Conservation (phyloP, 805 yeast genomes). For the Debaryomyces prosopidis region DNA sequence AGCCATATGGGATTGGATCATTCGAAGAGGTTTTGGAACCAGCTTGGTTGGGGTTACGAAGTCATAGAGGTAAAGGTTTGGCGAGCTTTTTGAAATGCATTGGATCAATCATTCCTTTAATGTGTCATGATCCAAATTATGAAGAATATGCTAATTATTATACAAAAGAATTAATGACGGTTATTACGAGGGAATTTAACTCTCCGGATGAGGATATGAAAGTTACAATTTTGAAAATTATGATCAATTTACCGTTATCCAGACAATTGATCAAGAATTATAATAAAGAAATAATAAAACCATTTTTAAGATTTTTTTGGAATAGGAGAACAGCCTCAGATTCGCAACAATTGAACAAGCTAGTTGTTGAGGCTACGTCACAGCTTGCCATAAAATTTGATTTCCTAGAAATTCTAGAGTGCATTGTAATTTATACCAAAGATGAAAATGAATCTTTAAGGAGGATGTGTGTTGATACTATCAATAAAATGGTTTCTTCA, state of each 20-base stretch:
- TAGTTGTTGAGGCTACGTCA: slow-evolving; percentile 73
- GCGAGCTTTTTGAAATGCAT: slow-evolving; percentile 77
- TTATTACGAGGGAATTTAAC: slow-evolving; percentile 68
- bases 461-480: slow-evolving; percentile 73
- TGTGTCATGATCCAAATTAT: slow-evolving; percentile 54
- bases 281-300: slow-evolving; percentile 52
- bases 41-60: slow-evolving; percentile 75
- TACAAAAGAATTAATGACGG: slow-evolving; percentile 68
- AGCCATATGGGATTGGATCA: slow-evolving; percentile 88
- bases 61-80: slow-evolving; percentile 74
- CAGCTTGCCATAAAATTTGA: slow-evolving; percentile 70
- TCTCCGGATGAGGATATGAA: slow-evolving; percentile 90
- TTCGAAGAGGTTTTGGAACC: slow-evolving; percentile 76
- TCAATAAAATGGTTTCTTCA: slow-evolving; percentile 52
- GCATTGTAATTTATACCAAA: slow-evolving; percentile 58
- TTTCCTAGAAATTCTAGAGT: slow-evolving; percentile 56
- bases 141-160: slow-evolving; percentile 78
- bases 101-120: slow-evolving; percentile 79
- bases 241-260: slow-evolving; percentile 65
- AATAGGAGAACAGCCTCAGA: slow-evolving; percentile 77
- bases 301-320: slow-evolving; percentile 78
- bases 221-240: slow-evolving; percentile 64
- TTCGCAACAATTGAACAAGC: slow-evolving; percentile 45
- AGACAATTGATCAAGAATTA: slow-evolving; percentile 55
- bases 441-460: slow-evolving; percentile 84